Base-by-base conservation (phyloP, 2,329 filamentous ascomycete genomes). In the Trichoderma sp. region DNA sequence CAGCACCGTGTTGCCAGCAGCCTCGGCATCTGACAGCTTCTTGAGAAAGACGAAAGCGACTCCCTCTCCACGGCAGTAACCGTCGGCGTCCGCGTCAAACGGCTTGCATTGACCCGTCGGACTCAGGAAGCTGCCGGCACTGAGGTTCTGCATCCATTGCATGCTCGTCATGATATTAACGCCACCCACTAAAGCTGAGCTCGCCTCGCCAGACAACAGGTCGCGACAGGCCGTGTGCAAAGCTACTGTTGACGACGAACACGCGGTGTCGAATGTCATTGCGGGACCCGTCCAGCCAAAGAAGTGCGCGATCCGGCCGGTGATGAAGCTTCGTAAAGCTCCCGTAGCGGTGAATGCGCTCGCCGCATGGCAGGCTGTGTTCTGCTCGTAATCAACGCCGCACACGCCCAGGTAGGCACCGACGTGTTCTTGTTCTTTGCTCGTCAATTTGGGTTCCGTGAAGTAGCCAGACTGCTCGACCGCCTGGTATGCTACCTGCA, bases 71-170 rank as follows among this genome's bases (percentile, higher is more conserved):
- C 43, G 1, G n/a, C 43, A 51, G 43, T 51, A 51, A 4, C 43
- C 43, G 43, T 51, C 43, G 9, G 43, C 43, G 4, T 51, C 43
- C 6, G 43, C 43, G 43, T 51, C 43, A 51, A 51, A 51, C n/a
- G 43, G 43, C n/a, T 51, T 51, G 43, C 43, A 51, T 51, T 51
- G 43, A 11, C 43, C 43, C n/a, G 43, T 51, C 43, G 43, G 43
- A 51, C 43, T 51, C 7, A 51, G n/a, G n/a, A 51, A 51, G 43
- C 43, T 51, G 43, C 43, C 43, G 7, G 43, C 43, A 2, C 43
- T 51, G 43, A 51, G 43, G n/a, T 51, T 51, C 43, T 51, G 43
- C 43, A 51, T 51, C 43, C 43, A 51, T 51, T 51, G 43, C 43
- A 51, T 51, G n/a, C 43, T 51, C 4, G 43, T 51, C 43, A 51